Percentiles rank a stretch among this genome's conserved stretches.
Evolutionary conservation across 2,329 filamentous ascomycete species (phyloP).

Genomic region (Exophiala spinifera): DNA sequence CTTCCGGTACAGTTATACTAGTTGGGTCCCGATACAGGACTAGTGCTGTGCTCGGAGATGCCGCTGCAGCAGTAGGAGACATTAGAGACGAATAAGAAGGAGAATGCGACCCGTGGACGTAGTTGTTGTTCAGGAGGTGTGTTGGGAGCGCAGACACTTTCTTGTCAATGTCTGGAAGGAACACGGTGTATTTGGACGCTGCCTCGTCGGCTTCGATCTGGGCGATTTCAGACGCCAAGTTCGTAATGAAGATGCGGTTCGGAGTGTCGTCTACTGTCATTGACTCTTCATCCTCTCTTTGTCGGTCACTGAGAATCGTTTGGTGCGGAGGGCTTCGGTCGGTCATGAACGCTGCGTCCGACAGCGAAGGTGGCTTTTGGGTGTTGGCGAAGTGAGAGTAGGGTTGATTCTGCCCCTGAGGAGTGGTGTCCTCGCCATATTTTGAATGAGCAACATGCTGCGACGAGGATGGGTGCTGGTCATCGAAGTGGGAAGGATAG

Average conservation of each 20-base stretch:
- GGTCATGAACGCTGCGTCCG: slow-evolving; percentile 65
- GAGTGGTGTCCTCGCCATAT: no score
- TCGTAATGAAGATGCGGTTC: slow-evolving; percentile 84
- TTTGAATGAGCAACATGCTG: background rate
- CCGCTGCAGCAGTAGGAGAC: background rate
- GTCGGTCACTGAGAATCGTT: no score
- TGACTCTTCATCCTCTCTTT: slow-evolving; percentile 45
- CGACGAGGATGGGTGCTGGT: background rate
- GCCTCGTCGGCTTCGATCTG: slow-evolving; percentile 59
- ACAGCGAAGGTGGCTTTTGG: slow-evolving; percentile 1
- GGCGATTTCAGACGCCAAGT: slow-evolving; percentile 82
- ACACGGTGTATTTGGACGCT: slow-evolving; percentile 49
- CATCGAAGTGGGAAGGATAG: background rate
- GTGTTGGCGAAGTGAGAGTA: background rate
- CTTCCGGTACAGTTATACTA: slow-evolving; percentile 70
- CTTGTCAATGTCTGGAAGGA: slow-evolving; percentile 82
- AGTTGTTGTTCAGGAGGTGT: slow-evolving; percentile 52
- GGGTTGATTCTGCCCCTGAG: background rate
- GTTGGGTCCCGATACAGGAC: slow-evolving; percentile 80
- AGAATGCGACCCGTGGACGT: background rate
- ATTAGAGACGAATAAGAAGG: no score
- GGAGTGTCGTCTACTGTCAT: slow-evolving; percentile 88
- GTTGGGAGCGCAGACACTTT: slow-evolving; percentile 69
- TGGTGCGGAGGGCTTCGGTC: no score
- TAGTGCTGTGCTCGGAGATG: slow-evolving; percentile 51